phyloP scores from a whole-genome alignment of 1,139 yeast genomes.

The Pichia sp. region DNA sequence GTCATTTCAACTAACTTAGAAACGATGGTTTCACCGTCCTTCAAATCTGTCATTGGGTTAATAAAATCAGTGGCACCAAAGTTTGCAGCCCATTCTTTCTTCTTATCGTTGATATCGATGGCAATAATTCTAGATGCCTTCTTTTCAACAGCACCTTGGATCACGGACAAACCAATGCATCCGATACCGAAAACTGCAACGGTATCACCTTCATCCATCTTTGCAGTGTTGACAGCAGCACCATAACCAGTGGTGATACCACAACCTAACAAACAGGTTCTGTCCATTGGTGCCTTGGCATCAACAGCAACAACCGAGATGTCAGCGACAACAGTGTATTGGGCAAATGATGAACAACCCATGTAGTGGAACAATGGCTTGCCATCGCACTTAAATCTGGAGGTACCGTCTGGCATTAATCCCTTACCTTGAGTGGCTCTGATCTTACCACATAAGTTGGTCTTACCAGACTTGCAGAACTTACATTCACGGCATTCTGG shows the following conservation, averaged over 20 bases:
- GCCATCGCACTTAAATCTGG: slow-evolving; percentile 82
- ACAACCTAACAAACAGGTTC: slow-evolving; percentile 91
- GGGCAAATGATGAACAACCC: slow-evolving; percentile 97
- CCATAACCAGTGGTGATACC: slow-evolving; percentile 99
- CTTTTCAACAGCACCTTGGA: slow-evolving; percentile 87
- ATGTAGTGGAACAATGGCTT: slow-evolving; percentile 82
- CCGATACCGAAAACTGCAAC: slow-evolving; percentile 98
- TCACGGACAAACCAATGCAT: slow-evolving; percentile 91
- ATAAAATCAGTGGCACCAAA: slow-evolving; percentile 96
- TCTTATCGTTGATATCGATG: slow-evolving; percentile 78
- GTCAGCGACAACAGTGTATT: slow-evolving; percentile 96
- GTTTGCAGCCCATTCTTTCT: slow-evolving; percentile 78
- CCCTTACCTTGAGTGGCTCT: slow-evolving; percentile 92
- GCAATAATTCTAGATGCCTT: slow-evolving; percentile 81
- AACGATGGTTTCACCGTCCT: slow-evolving; percentile 72
- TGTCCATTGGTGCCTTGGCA: slow-evolving; percentile 75
- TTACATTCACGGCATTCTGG: slow-evolving; percentile 96
- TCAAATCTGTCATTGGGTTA: slow-evolving; percentile 66
- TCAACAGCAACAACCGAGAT: slow-evolving; percentile 94
- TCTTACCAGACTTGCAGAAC: slow-evolving; percentile 91
- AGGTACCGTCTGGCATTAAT: slow-evolving; percentile 93
- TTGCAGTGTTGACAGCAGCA: slow-evolving; percentile 92
- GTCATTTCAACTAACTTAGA: slow-evolving; percentile 83
- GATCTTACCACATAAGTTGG: slow-evolving; percentile 87
- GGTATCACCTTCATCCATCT: slow-evolving; percentile 86